phyloP scores from a whole-genome alignment of 2,329 filamentous ascomycete genomes.

The Exophiala bonariae region DNA sequence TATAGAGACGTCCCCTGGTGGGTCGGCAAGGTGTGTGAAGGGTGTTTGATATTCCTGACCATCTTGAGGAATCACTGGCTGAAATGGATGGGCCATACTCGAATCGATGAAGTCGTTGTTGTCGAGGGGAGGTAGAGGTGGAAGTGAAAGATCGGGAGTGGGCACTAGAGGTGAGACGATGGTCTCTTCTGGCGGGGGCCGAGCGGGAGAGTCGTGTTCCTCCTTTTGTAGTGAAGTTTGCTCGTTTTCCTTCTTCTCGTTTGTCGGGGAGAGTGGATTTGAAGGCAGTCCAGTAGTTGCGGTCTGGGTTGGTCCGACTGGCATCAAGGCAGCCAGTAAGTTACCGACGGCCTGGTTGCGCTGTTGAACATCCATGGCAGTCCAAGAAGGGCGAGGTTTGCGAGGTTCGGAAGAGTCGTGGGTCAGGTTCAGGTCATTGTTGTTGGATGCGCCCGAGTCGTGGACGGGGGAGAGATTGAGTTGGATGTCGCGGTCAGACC shows the following conservation, averaged over 20 bases:
- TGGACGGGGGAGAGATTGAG: conserved; percentile 10
- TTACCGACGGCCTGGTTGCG: conserved; percentile 22
- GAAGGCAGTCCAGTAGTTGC: conserved; percentile 1
- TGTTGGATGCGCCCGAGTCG: conserved; percentile 6
- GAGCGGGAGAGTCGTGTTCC: conserved; percentile 1
- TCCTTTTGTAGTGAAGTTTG: neutral
- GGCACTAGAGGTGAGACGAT: conserved; percentile 4
- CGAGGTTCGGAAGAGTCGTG: conserved; percentile 1
- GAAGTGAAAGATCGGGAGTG: conserved; percentile 10
- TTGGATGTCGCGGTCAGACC: conserved; percentile 18
- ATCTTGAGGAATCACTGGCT: conserved; percentile 7
- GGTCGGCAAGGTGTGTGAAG: neutral
- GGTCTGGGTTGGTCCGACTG: conserved; percentile 16
- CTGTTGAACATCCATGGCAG: conserved; percentile 18
- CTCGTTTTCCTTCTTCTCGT: neutral
- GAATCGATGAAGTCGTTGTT: conserved; percentile 16
- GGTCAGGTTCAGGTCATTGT: conserved; percentile 14
- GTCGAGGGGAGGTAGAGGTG: conserved; percentile 12
- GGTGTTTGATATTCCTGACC: conserved; percentile 2
- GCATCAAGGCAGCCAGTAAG: conserved; percentile 21
- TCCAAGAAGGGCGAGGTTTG: conserved; percentile 11
- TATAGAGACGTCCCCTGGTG: neutral
- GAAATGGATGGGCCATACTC: conserved; percentile 4
- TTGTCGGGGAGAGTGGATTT: neutral
- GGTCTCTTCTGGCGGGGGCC: neutral